Percentiles rank a stretch among this genome's conserved stretches.
phyloP scores from a whole-genome alignment of 2,329 filamentous ascomycete genomes.

The Calcarisporium arbuscula region DNA sequence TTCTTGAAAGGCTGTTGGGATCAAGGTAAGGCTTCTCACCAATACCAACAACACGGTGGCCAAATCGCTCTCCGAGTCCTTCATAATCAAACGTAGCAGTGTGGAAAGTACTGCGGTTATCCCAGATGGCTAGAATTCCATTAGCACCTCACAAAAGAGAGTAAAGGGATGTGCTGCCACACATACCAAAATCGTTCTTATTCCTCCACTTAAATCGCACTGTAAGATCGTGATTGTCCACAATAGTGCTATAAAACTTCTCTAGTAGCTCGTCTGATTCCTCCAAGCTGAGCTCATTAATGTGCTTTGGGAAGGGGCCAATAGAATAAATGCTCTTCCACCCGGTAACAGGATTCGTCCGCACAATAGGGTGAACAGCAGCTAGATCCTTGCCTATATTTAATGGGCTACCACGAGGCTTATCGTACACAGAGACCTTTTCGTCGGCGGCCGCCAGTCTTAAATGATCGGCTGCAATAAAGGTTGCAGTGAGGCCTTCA shows the following conservation, averaged over 20 bases:
- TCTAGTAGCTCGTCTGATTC: constrained; percentile 43
- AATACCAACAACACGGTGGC: constrained; percentile 44
- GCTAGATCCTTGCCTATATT: constrained; percentile 42
- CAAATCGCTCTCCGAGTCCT: constrained; percentile 39
- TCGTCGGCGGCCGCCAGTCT: constrained; percentile 48
- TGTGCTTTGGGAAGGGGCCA: constrained; percentile 42
- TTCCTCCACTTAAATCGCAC: constrained; percentile 39
- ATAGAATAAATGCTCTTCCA: constrained; percentile 51
- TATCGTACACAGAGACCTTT: constrained; percentile 34
- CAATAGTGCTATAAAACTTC: constrained; percentile 45
- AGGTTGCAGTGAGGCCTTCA: constrained; percentile 50
- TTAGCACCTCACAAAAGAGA: no score
- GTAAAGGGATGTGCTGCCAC: no score
- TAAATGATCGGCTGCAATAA: constrained; percentile 39
- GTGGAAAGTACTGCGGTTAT: constrained; percentile 51
- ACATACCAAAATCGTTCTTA: constrained; percentile 34
- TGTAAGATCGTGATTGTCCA: constrained; percentile 51
- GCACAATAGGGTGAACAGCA: constrained; percentile 47
- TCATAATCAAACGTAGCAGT: constrained; percentile 47
- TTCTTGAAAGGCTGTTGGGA: constrained; percentile 26
- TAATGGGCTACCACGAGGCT: constrained; percentile 40
- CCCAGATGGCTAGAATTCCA: constrained; percentile 43
- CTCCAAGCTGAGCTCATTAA: constrained; percentile 42
- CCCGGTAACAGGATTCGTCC: constrained; percentile 52
- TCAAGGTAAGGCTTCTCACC: constrained; percentile 50